phyloP scores from a whole-genome alignment of 2,329 filamentous ascomycete genomes.

The Alternaria gansuensis region DNA sequence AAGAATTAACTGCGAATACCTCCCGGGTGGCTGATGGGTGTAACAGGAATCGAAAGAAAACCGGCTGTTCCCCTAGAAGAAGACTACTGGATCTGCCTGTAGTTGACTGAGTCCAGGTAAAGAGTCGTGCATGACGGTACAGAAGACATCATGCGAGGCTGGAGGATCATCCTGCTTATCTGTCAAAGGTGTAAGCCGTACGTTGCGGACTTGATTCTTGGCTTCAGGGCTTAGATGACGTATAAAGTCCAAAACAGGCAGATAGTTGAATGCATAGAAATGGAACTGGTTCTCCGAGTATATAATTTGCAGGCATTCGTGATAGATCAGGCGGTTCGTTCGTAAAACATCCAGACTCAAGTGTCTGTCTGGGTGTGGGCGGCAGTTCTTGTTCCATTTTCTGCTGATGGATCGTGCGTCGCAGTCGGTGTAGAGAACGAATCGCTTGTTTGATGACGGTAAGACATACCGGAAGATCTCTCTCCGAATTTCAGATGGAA shows the following conservation, averaged over 20 bases:
- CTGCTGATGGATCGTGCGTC: constrained; percentile 51
- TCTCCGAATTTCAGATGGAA: constrained; percentile 52
- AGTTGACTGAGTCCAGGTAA: constrained; percentile 49
- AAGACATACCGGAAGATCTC: constrained; percentile 53
- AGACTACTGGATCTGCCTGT: constrained; percentile 50
- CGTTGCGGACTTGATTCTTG: constrained; percentile 49
- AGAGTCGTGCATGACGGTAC: constrained; percentile 52
- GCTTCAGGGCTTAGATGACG: constrained; percentile 51
- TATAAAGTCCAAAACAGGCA: constrained; percentile 53
- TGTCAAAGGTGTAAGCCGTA: constrained; percentile 48
- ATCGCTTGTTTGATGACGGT: constrained; percentile 53
- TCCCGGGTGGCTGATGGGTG: background rate
- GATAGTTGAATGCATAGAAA: constrained; percentile 53
- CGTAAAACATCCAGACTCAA: constrained; percentile 49
- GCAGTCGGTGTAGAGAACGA: constrained; percentile 58
- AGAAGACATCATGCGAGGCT: constrained; percentile 49
- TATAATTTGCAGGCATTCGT: constrained; percentile 51
- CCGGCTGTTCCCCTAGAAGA: constrained; percentile 38
- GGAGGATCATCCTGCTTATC: constrained; percentile 49
- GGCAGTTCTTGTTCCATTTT: constrained; percentile 49
- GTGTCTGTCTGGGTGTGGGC: constrained; percentile 46
- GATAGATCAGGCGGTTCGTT: constrained; percentile 51
- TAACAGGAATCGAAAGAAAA: background rate
- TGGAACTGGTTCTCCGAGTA: constrained; percentile 54
- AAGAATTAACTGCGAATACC: background rate